Base-by-base conservation (phyloP, 108 stramenopile genomes). In the Pseudonitzschia delicatissima region DNA sequence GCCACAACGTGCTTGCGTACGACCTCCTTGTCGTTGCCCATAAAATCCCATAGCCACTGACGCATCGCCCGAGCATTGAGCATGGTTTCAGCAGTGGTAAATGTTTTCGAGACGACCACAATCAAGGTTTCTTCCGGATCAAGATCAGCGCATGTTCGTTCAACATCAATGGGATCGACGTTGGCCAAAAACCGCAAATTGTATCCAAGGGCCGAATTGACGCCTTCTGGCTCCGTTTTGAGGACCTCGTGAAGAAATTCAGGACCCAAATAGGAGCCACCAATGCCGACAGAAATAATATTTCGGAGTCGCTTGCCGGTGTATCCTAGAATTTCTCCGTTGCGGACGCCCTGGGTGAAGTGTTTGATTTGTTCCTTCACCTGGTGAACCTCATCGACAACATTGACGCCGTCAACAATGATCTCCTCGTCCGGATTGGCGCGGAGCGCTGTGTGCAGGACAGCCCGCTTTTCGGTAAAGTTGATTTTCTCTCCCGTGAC, bases 41-140 rank as follows among this genome's bases (percentile, higher is more conserved):
- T 92, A 66, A 94, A 95, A 63, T 95, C 90, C 88, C 96, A 83
- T 18, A 99, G 87, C 99, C 99, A 99, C 68, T 95, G 86, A 31
- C 95, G 82, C 86, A 98, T 87, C 11, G 97, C 97, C 18, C 94
- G 75, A 0, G 99, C 99, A 71, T 99, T 99, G 66, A 98, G 82
- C 98, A 99, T 98, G 40, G 99, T 99, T 81, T 99, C 99, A 1
- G 98, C 96, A 6, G 99, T 99, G 45, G 97, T 98, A 73, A 98
- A 99, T n/a, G 97, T 98, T 77, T 99, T 99, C 67, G 91, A 93
- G 5, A 99, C 99, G 44, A 99, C 86, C 28, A 99, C 82, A 60
- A 97, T 88, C 15, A 98, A 58, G 2, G 94, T 96, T 73, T 95
- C 92, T 72, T 95, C 92, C 0, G 94, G 88, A 70, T 95, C 91